phyloP scores from a whole-genome alignment of 2,329 filamentous ascomycete species.

The Exophiala spinifera region DNA sequence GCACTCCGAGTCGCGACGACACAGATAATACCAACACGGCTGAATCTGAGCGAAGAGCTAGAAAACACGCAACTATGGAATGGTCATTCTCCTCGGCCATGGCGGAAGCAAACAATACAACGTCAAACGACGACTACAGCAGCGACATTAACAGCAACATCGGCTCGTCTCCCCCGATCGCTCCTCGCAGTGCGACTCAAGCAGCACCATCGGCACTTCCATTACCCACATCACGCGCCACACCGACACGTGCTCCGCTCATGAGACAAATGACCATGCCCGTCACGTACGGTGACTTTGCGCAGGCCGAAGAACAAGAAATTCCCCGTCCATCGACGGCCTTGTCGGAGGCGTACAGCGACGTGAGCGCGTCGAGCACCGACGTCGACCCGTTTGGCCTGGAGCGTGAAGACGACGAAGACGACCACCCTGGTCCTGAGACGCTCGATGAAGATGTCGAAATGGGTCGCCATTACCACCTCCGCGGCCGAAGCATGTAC shows the following conservation, averaged over 20 bases:
- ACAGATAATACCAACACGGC: no score
- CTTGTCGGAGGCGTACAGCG: constrained; percentile 27
- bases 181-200: no score
- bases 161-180: constrained; percentile 14
- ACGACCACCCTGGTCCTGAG: constrained; percentile 24
- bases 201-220: not conserved
- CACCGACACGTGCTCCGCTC: constrained; percentile 22
- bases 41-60: constrained; percentile 17
- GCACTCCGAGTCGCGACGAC: no score
- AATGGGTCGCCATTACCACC: constrained; percentile 21
- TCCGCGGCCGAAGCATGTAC: constrained; percentile 24
- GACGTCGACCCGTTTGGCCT: constrained; percentile 29
- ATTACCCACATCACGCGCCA: constrained; percentile 10
- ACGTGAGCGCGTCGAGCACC: constrained; percentile 24
- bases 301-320: constrained; percentile 19
- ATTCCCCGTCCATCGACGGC: constrained; percentile 26
- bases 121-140: no score
- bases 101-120: constrained; percentile 32
- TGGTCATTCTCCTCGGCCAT: constrained; percentile 45
- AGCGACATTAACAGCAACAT: not conserved
- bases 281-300: constrained; percentile 27
- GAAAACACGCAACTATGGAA: constrained; percentile 35
- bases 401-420: constrained; percentile 24
- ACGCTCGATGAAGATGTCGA: constrained; percentile 24
- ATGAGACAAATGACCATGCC: constrained; percentile 28